Evolutionary conservation across 345 rosid species (phyloP), one percentile per base, ranked within the genome.

Genomic region (Angophora floribunda): DNA sequence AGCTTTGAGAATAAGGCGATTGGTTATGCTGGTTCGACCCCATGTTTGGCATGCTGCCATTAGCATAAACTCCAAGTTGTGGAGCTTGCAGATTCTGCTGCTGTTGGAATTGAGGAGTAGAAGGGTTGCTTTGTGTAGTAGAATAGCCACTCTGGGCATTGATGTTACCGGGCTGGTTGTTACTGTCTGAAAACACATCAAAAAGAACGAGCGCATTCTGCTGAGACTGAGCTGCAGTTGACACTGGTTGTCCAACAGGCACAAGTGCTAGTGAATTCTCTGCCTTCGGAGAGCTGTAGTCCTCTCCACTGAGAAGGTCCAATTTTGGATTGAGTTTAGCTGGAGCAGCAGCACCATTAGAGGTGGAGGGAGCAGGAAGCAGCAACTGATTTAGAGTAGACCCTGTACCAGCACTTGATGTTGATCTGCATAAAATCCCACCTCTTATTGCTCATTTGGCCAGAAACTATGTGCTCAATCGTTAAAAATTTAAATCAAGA

Each of bases 271-370:
- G 93, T 87, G 96, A 93, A 90, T 51, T 89, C 2, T 93, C 95
- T 49, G 93, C 94, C 92, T 95, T 92, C 12, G 96, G 97, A 70
- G 96, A 94, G 91, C 89, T 88, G 89, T 88, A 95, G 88, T 94
- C 95, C 92, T 98, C 99, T 51, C 99, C 99, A 88, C 99, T 98
- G 92, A 98, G 96, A 86, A 98, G 95, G 91, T 98, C 99, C 87
- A 97, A 91, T 91, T 95, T 98, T 80, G 96, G 93, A 92, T 92
- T 92, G 86, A 90, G 93, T 51, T 93, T 88, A 41, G 93, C 89
- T 84, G 87, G 85, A 91, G 94, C 88, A 87, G 91, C 88, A 85
- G 96, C 80, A 89, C 98, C 97, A 90, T 94, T 95, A 87, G 94
- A 87, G 90, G 91, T 85, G 88, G 98, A 95, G 67, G 99, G 99